Percentiles rank a stretch among this genome's conserved stretches.
Conservation (phyloP, 1,139 yeast species). For the Geotrichum histeridarum region DNA sequence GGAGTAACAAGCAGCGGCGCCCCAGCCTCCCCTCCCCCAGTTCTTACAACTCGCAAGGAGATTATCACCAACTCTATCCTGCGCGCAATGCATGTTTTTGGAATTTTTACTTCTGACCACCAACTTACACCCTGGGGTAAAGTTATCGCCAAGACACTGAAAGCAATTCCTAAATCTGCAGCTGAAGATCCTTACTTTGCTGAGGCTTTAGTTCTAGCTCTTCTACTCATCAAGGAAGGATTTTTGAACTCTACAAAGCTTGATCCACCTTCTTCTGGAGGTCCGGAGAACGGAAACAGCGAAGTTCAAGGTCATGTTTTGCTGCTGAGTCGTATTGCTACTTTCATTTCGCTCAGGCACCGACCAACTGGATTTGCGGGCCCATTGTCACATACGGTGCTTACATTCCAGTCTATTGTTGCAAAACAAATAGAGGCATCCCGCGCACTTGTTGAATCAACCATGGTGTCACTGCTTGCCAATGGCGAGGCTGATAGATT, state of each 20-base stretch:
- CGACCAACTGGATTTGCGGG: constrained; percentile 61
- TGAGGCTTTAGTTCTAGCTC: constrained; percentile 29
- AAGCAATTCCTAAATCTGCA: constrained; percentile 4
- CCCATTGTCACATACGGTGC: constrained; percentile 59
- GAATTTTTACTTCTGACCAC: constrained; percentile 45
- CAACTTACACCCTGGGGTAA: constrained; percentile 55
- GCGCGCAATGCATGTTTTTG: constrained; percentile 55
- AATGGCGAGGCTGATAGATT: constrained; percentile 48
- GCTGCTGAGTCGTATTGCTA: constrained; percentile 54
- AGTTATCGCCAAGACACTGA: constrained; percentile 40
- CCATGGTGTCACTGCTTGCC: constrained; percentile 48
- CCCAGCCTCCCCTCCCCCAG: constrained; percentile 2
- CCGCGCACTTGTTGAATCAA: constrained; percentile 54
- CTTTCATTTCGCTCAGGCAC: constrained; percentile 51
- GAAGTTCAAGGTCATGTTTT: constrained; percentile 41
- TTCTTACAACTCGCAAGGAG: constrained; percentile 10
- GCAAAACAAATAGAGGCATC: constrained; percentile 49
- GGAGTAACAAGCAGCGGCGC: constrained; percentile 1
- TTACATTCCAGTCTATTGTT: constrained; percentile 63
- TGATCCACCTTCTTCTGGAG: constrained; percentile 33
- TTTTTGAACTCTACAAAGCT: constrained; percentile 21
- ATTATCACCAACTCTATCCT: constrained; percentile 45
- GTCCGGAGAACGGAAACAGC: constrained; percentile 33
- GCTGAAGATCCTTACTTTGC: constrained; percentile 24
- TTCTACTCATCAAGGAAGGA: constrained; percentile 32